Base-by-base conservation (phyloP, 345 rosid species). In the Heritiera littoralis region DNA sequence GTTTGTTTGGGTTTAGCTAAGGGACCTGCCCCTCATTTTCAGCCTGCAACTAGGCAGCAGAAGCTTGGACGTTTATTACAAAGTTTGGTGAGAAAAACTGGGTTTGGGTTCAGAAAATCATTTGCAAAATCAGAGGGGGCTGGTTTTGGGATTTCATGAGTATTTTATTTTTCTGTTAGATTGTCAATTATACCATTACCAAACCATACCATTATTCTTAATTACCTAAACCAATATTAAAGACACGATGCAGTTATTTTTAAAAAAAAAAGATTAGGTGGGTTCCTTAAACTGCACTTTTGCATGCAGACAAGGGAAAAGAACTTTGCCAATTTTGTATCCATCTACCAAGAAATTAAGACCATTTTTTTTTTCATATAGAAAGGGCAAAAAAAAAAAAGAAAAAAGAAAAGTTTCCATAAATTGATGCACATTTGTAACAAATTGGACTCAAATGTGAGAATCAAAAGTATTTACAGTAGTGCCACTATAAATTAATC, bases 211-310 rank as follows among this genome's bases (percentile, higher is more conserved):
- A 41, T 41, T 35, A 5, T 49, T 18, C 14, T 54, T 10, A 66
- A 6, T 40, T 15, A 55, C 60, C 68, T 12, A 70, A 51, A 40
- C 23, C 78, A 61, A 43, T 61, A 60, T 7, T 12, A 13, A 43
- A 43, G 38, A 28, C 8, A 30, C n/a, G 13, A 43, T 9, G 14
- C 32, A 41, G 4, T 12, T 6, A 41, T 23, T 23, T n/a, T 3
- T 35, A 3, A 73, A 23, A 6, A 9, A 3, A 7, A n/a, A 28
- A n/a, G 28, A 60, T 74, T 41, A 41, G 43, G 43, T 41, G 43
- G 67, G 20, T 45, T 60, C 49, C 68, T 75, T 60, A 17, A 46
- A 23, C 75, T 14, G 52, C 74, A 74, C 69, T 81, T 46, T 28
- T 73, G 45, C 73, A 68, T 45, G 4, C 38, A 43, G 30, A 51